Percentiles rank a stretch among this genome's conserved stretches.
These are phyloP conservation scores for Pleurotus salmoneostramineus DNA, from an alignment of 768 basidiomycete species.

Conservation along the genomic window DNA sequence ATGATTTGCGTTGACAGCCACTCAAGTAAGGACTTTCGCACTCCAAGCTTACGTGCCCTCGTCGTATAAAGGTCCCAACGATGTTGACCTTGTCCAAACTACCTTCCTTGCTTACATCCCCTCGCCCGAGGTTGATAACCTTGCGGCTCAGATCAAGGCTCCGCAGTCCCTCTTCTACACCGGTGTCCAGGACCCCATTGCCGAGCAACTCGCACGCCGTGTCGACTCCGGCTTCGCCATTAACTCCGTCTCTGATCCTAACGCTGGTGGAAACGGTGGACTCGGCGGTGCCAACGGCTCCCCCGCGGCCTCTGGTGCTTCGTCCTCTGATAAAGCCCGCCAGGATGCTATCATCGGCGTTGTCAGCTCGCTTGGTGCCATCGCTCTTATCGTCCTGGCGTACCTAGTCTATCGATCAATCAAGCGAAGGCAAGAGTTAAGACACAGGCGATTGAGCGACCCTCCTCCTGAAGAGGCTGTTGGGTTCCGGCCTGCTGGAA, in stretches of 20 bases:
- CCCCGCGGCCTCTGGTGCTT: conserved; percentile 18
- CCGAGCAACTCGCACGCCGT: conserved; percentile 55
- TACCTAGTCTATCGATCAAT: conserved; percentile 70
- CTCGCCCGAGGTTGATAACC: conserved; percentile 41
- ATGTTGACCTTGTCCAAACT: conserved; percentile 55
- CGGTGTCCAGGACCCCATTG: conserved; percentile 36
- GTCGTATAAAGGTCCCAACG: conserved; percentile 43
- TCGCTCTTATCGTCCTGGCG: conserved; percentile 67
- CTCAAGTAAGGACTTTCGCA: conserved; percentile 41
- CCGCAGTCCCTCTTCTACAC: conserved; percentile 64
- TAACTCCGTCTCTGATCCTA: conserved; percentile 38
- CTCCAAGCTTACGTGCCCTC: conserved; percentile 69
- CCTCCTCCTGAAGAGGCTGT: conserved; percentile 25
- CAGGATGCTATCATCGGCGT: conserved; percentile 92
- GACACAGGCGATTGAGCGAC: conserved; percentile 73
- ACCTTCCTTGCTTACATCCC: conserved; percentile 74
- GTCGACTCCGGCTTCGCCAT: conserved; percentile 70
- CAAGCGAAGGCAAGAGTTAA: conserved; percentile 62
- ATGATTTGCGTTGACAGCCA: conserved; percentile 16
- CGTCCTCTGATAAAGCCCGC: conserved; percentile 43
- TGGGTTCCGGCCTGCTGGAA: conserved; percentile 57
- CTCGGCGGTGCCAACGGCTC: conserved; percentile 12
- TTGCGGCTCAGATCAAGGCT: conserved; percentile 63
- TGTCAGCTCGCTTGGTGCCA: conserved; percentile 74
- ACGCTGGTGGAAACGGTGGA: conserved; percentile 16